Evolutionary conservation across 1,284 basidiomycete species (phyloP).

Genomic region (Violaceomyces palustris): DNA sequence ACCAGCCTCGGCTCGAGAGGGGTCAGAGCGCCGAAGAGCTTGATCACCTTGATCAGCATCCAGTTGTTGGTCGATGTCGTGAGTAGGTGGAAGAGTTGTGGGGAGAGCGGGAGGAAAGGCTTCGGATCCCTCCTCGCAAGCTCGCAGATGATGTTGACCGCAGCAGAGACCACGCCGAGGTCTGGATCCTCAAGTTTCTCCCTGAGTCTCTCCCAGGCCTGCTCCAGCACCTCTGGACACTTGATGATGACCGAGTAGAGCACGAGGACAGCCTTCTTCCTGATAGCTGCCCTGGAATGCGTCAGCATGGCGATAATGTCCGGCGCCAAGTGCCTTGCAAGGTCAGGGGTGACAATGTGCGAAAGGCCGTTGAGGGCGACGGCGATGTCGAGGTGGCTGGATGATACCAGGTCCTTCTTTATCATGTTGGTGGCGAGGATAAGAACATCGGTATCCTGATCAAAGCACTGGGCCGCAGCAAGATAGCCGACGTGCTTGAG

Average conservation of each 20-base stretch:
- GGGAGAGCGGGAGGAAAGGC: constrained; percentile 59
- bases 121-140: constrained; percentile 59
- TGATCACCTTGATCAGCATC: constrained; percentile 99
- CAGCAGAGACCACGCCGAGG: constrained; percentile 76
- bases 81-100: constrained; percentile 87
- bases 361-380: constrained; percentile 81
- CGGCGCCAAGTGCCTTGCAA: constrained; percentile 79
- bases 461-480: constrained; percentile 86
- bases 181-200: constrained; percentile 60
- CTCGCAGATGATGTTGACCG: constrained; percentile 92
- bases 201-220: constrained; percentile 59
- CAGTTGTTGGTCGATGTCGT: constrained; percentile 95
- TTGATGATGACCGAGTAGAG: constrained; percentile 58
- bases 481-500: constrained; percentile 94
- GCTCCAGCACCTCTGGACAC: constrained; percentile 37
- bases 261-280: constrained; percentile 80
- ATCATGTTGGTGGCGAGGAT: constrained; percentile 96
- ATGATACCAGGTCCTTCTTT: constrained; percentile 88
- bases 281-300: constrained; percentile 75
- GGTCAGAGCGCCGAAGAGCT: constrained; percentile 60
- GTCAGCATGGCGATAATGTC: constrained; percentile 84
- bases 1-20: constrained; percentile 89
- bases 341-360: constrained; percentile 78
- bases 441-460: constrained; percentile 88
- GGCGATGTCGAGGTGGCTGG: constrained; percentile 67